These are phyloP conservation scores for Chaetomiaceae sp. DNA, from an alignment of 2,329 filamentous ascomycete genomes.

Conservation along the genomic window DNA sequence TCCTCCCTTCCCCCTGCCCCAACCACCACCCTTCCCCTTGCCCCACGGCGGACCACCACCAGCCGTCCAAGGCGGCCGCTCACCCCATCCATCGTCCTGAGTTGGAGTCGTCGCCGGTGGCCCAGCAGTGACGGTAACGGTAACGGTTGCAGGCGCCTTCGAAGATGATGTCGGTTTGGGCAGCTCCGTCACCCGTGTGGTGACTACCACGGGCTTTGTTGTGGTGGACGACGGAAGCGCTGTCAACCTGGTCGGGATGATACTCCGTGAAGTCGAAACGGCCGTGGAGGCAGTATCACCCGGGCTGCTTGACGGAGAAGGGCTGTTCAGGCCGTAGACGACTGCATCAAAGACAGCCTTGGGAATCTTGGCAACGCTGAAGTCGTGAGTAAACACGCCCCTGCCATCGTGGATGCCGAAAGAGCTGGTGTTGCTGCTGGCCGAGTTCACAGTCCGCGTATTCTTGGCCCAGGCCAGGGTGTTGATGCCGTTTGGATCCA, in stretches of 20 bases:
- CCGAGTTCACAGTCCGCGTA: conserved; percentile 16
- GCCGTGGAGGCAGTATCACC: background rate
- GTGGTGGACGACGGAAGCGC: background rate
- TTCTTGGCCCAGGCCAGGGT: conserved; percentile 28
- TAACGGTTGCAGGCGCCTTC: background rate
- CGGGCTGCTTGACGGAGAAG: background rate
- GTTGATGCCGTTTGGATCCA: conserved; percentile 27
- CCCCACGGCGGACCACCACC: conserved; percentile 14
- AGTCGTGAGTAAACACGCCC: conserved; percentile 23
- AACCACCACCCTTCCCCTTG: no score
- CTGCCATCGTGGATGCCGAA: conserved; percentile 24
- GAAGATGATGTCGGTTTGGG: background rate
- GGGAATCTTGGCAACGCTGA: conserved; percentile 24
- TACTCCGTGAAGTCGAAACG: background rate
- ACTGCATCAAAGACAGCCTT: conserved; percentile 26
- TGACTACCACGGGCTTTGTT: background rate
- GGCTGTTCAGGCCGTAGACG: conserved; percentile 15
- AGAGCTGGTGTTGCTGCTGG: conserved; percentile 27
- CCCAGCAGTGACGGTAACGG: background rate
- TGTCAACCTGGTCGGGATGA: background rate
- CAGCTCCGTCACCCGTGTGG: background rate
- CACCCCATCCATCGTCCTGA: background rate
- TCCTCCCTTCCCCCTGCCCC: conserved; percentile 13
- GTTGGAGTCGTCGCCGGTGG: background rate
- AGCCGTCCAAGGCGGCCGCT: background rate